Base-by-base conservation (phyloP, 331 rosid genomes). In the Rosa hybrid region DNA sequence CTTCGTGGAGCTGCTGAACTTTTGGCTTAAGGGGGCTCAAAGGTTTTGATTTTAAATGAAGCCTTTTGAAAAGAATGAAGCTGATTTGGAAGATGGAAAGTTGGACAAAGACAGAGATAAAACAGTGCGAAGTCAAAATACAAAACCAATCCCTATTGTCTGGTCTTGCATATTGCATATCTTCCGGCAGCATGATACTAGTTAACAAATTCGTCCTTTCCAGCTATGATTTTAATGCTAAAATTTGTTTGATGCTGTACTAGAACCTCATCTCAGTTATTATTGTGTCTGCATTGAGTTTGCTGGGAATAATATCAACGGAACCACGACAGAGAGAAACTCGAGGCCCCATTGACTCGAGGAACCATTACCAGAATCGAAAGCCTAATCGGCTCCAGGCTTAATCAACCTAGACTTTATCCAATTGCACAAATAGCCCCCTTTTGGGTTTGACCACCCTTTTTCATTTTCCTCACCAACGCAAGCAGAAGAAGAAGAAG, bases 201-300 rank as follows among this genome's bases (percentile, higher is more conserved):
- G 83, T 94, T 80, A 94, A 94, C 87, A 94, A 92, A 88, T 89
- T 89, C 80, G 92, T 94, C 76, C 98, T 94, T 90, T 92, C 98
- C 54, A 90, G 90, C 77, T 94, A 94, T 87, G 86, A 84, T 84
- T 94, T 94, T 81, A 89, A 87, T 81, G 97, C 98, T 46, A 98
- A 94, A 75, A 92, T 92, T 78, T 90, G 92, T 30, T 79, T 95
- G 86, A 95, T 95, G 99, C 63, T 93, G 72, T 95, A 91, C 86
- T 96, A 92, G 98, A 95, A 95, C 91, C 79, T 92, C 56, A 84
- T 95, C 80, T 91, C 98, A 50, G 98, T 95, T 77, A 73, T 81
- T 60, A 90, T 95, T 82, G 98, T 95, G 71, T 82, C 92, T 48
- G 50, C 63, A 71, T 77, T 95, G 93, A 91, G 89, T 69, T 84